Base-by-base conservation (phyloP, 2,329 filamentous ascomycete species). In the Pyrenophora graminea region DNA sequence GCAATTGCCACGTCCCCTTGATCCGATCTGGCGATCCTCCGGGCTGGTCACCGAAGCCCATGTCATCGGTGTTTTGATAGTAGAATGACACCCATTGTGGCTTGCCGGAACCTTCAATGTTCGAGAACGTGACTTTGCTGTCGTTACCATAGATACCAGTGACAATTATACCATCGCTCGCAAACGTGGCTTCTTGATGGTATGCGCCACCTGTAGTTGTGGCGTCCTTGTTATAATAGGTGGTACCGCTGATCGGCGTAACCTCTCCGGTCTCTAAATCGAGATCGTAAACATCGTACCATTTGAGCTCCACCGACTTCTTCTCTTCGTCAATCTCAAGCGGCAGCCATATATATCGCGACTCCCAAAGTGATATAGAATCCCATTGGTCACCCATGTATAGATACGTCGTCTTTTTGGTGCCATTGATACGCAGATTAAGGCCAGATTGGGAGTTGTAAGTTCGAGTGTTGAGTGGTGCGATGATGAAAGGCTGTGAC, bases 41-140 rank as follows among this genome's bases (percentile, higher is more conserved):
- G 2, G 84, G 70, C 53, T 76, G 74, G 51, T 76, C 74, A 1
- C 82, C 82, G 47, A 82, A 85, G 2, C 82, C 82, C 80, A 84
- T 83, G 51, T 85, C 82, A 42, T 85, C 82, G 2, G 75, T 84
- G 65, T 85, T 83, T 53, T 84, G 80, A 57, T 83, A 82, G 64
- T 83, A 80, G 64, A 84, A 83, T 0, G 80, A 81, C 1, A 84
- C 76, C 80, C 80, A 84, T 62, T 83, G 81, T 1, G 78, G 76
- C 49, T 78, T 76, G 2, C 80, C 80, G 0, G 72, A 69, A 7
- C 81, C 81, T 59, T 79, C 68, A 34, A 83, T 74, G 4, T 71
- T 70, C 4, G 73, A 66, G 60, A 84, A 82, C 0, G 77, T 81
- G 9, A 81, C 76, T 0, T 77, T 83, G 65, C 79, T 82, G 51